A percentile compares a stretch with the other conserved stretches of the same genome.
These are phyloP conservation scores for Oryza punctata DNA, from an alignment of 176 grass and related monocot species.

Conservation along the genomic window DNA sequence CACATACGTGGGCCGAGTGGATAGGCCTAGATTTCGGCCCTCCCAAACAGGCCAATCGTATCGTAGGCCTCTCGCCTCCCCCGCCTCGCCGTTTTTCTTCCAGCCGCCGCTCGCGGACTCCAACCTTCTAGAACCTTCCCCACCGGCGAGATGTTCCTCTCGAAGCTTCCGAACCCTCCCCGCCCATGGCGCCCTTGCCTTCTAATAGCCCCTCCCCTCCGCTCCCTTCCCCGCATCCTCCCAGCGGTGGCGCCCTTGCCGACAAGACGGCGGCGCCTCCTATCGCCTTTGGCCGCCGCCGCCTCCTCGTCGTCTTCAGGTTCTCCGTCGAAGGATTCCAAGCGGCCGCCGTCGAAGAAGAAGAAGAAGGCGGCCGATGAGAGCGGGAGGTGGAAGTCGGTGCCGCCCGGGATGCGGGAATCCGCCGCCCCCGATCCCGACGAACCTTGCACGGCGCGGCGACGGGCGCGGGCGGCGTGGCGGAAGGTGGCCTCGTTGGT, in stretches of 20 bases:
- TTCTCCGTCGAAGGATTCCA: slow-evolving; percentile 9
- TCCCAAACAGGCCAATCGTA: not conserved
- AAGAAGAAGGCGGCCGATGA: slow-evolving; percentile 11
- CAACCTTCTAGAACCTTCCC: slow-evolving; percentile 33
- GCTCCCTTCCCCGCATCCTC: not conserved
- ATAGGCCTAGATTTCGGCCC: too few species aligned
- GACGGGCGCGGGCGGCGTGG: slow-evolving; percentile 23
- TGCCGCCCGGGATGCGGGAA: slow-evolving; percentile 30
- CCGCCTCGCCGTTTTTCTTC: not conserved
- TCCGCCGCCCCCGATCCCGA: not conserved
- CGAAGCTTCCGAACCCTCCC: slow-evolving; percentile 31
- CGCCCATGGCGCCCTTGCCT: slow-evolving; percentile 37
- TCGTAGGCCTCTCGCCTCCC: too few species aligned
- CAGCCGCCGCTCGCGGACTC: not conserved
- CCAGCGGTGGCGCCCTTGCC: not conserved
- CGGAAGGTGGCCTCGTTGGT: slow-evolving; percentile 33
- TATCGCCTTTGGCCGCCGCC: not conserved
- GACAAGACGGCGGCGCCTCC: not conserved
- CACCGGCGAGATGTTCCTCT: slow-evolving; percentile 43
- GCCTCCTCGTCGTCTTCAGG: not conserved
- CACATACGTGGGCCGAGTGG: too few species aligned
- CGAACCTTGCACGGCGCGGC: slow-evolving; percentile 19
- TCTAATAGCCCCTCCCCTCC: not conserved
- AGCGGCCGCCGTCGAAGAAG: not conserved
- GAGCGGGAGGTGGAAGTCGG: slow-evolving; percentile 22